Percentiles rank a stretch among this genome's conserved stretches.
Conservation (phyloP, 1,284 basidiomycete species). For the Neonothopanus nambi region DNA sequence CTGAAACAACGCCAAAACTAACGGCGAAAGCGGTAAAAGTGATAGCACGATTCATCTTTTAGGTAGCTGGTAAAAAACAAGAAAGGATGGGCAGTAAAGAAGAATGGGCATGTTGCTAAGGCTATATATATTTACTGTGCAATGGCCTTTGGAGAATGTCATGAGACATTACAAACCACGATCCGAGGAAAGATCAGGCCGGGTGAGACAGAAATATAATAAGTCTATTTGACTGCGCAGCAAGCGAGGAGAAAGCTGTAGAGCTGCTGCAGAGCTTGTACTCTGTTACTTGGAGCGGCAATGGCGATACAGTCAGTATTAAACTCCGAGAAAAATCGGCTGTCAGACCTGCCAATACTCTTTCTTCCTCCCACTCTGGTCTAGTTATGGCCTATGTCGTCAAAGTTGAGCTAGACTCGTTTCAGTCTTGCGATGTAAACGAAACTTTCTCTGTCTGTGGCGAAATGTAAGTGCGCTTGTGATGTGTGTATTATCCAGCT, state of each 20-base stretch:
- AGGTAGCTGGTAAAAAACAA: not conserved
- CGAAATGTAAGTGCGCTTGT: conserved; percentile 32
- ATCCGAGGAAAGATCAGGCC: no score
- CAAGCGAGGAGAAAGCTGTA: no score
- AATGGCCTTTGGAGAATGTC: no score
- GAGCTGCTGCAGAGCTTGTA: no score
- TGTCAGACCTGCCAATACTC: not conserved
- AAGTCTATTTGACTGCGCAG: no score
- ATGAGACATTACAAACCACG: no score
- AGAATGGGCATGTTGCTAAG: not conserved
- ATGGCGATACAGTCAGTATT: not conserved
- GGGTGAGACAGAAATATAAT: no score
- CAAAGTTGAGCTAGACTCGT: conserved; percentile 30
- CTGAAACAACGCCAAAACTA: conserved; percentile 9
- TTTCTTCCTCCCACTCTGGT: conserved; percentile 13
- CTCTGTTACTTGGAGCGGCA: no score
- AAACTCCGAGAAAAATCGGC: not conserved
- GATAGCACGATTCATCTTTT: conserved; percentile 10
- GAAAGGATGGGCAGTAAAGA: conserved; percentile 39
- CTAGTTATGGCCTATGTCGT: conserved; percentile 22
- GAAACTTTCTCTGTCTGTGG: conserved; percentile 27
- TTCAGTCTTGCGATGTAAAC: not conserved
- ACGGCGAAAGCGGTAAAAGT: conserved; percentile 6
- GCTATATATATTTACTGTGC: no score
- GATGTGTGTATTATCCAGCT: not conserved